These are phyloP conservation scores for Mycena metata DNA, from an alignment of 768 basidiomycete genomes.

Conservation along the genomic window DNA sequence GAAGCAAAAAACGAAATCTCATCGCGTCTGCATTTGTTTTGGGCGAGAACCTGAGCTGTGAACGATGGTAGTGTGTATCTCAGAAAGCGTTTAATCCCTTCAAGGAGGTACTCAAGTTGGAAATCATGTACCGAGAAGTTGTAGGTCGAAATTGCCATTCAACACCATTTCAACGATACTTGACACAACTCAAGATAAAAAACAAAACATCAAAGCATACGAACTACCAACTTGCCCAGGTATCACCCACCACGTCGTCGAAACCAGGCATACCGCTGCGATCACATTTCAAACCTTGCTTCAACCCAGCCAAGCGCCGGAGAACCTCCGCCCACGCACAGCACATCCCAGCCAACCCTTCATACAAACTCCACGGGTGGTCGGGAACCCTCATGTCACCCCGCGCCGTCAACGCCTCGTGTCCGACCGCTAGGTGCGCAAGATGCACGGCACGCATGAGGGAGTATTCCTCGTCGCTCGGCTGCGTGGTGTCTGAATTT, in stretches of 20 bases:
- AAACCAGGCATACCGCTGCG: conserved; percentile 56
- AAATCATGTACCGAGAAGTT: too few species aligned
- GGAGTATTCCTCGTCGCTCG: conserved; percentile 37
- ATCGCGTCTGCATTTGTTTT: too few species aligned
- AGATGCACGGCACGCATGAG: conserved; percentile 61
- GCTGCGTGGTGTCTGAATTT: neutral
- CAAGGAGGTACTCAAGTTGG: too few species aligned
- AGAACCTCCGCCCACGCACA: conserved; percentile 67
- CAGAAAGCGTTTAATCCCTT: too few species aligned
- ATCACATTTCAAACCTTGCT: conserved; percentile 30
- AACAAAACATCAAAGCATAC: neutral
- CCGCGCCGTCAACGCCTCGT: conserved; percentile 48
- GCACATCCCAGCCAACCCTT: conserved; percentile 71
- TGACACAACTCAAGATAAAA: neutral
- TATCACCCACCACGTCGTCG: conserved; percentile 51
- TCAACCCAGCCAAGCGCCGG: conserved; percentile 42
- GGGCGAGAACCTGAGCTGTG: too few species aligned
- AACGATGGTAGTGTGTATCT: too few species aligned
- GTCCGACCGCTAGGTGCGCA: conserved; percentile 58
- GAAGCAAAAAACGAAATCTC: too few species aligned
- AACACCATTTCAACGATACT: too few species aligned
- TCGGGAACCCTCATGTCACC: conserved; percentile 64
- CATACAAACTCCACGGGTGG: conserved; percentile 68
- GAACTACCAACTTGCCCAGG: conserved; percentile 32
- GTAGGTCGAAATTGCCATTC: neutral